Percentiles rank a stretch among this genome's conserved stretches.
These are phyloP conservation scores for Annulohypoxylon maeteangense DNA, from an alignment of 495 filamentous ascomycete genomes.

Conservation along the genomic window DNA sequence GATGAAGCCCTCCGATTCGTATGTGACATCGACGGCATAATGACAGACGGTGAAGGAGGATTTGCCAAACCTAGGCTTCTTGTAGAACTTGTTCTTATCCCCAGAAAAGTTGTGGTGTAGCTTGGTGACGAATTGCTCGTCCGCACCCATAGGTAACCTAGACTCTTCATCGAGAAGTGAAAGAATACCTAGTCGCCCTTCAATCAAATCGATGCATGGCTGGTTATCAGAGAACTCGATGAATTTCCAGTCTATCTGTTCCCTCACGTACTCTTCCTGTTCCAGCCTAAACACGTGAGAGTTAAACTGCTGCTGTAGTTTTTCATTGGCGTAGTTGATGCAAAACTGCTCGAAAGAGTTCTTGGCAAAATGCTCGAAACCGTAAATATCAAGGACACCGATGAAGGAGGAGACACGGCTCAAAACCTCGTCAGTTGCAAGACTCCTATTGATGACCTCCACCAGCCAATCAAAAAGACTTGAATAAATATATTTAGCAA, in stretches of 20 bases:
- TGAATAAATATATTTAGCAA: conserved; percentile 98
- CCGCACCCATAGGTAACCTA: conserved; percentile 93
- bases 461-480: conserved; percentile 99
- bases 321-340: conserved; percentile 99
- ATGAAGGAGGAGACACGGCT: conserved; percentile 91
- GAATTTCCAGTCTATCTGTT: conserved; percentile 99
- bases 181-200: conserved; percentile 93
- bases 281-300: conserved; percentile 99
- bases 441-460: conserved; percentile 88
- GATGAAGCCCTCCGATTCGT: conserved; percentile 99
- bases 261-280: conserved; percentile 96
- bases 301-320: conserved; percentile 99
- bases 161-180: conserved; percentile 97
- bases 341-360: conserved; percentile 99
- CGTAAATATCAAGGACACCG: conserved; percentile 99
- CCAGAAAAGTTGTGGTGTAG: conserved; percentile 92
- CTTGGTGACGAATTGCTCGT: conserved; percentile 98
- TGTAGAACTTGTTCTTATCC: conserved; percentile 97
- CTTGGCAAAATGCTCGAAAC: conserved; percentile 99
- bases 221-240: conserved; percentile 99
- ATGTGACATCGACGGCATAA: conserved; percentile 98
- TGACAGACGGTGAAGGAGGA: conserved; percentile 98
- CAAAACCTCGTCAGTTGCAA: conserved; percentile 90
- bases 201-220: conserved; percentile 99
- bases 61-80: conserved; percentile 97